These are phyloP conservation scores for Spinacia oleracea DNA, from an alignment of 179 eudicot genomes.

Conservation along the genomic window DNA sequence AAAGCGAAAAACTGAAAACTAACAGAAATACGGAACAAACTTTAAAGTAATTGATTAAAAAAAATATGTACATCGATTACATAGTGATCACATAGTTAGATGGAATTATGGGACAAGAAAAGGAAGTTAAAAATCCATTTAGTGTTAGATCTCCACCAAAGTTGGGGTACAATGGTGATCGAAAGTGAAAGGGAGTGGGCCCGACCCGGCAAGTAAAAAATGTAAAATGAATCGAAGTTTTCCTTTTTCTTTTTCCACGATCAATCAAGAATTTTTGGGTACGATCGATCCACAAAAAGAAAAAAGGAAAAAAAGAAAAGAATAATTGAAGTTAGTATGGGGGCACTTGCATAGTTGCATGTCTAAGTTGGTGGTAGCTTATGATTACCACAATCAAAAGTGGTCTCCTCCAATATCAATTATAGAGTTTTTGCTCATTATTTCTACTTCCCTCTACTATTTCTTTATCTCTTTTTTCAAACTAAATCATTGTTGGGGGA, in stretches of 20 bases:
- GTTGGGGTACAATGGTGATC: background rate
- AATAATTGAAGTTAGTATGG: background rate
- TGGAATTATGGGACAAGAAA: background rate
- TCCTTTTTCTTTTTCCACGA: background rate
- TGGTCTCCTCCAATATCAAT: slow-evolving; percentile 29
- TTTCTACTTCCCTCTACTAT: slow-evolving; percentile 12
- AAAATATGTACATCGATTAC: too few species aligned
- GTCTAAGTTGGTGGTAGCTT: slow-evolving; percentile 29
- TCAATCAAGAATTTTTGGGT: background rate
- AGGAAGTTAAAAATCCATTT: slow-evolving; percentile 2
- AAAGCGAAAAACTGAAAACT: too few species aligned
- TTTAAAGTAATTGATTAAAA: too few species aligned
- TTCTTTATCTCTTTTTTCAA: slow-evolving; percentile 28
- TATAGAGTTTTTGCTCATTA: slow-evolving; percentile 22
- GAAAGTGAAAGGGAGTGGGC: slow-evolving; percentile 30
- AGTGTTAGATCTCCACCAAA: slow-evolving; percentile 13
- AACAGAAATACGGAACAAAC: too few species aligned
- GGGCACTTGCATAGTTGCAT: slow-evolving; percentile 15
- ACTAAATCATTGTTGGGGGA: slow-evolving; percentile 43
- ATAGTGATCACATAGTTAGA: too few species aligned
- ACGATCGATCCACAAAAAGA: background rate
- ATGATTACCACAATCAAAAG: slow-evolving; percentile 44
- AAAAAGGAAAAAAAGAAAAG: background rate
- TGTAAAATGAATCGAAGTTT: background rate
- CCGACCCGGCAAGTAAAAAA: slow-evolving; percentile 9